Evolutionary conservation across 208 protist species (phyloP).

Genomic region (Acanthamoeba triangularis): DNA sequence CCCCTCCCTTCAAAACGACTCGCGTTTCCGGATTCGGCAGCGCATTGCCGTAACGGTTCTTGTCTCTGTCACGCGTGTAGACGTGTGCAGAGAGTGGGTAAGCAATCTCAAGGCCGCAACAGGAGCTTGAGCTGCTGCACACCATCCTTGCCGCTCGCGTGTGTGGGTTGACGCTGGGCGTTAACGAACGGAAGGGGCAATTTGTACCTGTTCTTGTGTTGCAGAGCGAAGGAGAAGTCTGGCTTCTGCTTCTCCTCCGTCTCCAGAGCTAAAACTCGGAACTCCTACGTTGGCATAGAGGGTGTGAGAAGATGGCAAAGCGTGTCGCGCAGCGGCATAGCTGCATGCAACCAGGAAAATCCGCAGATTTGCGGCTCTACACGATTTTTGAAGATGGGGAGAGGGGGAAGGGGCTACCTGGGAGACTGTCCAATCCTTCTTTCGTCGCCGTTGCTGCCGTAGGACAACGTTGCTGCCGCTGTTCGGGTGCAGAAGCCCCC

Average conservation of each 20-base stretch:
- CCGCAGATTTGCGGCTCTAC: neutral
- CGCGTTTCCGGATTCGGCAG: slow-evolving; percentile 63
- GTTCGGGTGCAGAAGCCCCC: neutral
- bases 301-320: neutral
- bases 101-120: neutral
- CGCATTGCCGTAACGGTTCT: slow-evolving; percentile 70
- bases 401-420: neutral
- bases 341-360: neutral
- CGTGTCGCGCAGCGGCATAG: too few species aligned
- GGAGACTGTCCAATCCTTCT: slow-evolving; percentile 49
- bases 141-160: neutral
- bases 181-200: neutral
- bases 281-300: neutral
- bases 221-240: slow-evolving; percentile 36
- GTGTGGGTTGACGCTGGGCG: too few species aligned
- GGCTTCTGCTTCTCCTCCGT: slow-evolving; percentile 64
- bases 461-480: neutral
- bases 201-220: slow-evolving; percentile 42
- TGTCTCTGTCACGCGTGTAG: slow-evolving; percentile 5
- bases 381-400: neutral
- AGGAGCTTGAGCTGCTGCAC: neutral
- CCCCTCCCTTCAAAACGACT: slow-evolving; percentile 24
- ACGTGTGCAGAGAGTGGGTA: neutral
- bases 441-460: neutral
- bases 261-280: slow-evolving; percentile 16